These are phyloP conservation scores for Tephrocybe rancida DNA, from an alignment of 768 basidiomycete species.

Conservation along the genomic window DNA sequence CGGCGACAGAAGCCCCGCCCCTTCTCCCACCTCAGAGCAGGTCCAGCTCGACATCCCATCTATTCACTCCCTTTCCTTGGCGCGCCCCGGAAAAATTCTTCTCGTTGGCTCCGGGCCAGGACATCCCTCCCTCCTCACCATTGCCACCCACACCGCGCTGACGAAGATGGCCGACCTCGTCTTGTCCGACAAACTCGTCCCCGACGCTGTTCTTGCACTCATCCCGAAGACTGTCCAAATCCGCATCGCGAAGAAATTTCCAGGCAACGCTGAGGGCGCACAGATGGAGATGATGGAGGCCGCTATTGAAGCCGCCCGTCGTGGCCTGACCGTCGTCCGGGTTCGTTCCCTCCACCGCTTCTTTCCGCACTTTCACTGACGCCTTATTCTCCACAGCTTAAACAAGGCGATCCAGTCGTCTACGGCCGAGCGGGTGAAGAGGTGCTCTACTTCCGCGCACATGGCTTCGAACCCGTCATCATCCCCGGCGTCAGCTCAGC, in stretches of 20 bases:
- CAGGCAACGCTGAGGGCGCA: constrained; percentile 94
- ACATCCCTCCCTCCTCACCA: constrained; percentile 88
- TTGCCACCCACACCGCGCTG: constrained; percentile 81
- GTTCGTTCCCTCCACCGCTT: constrained; percentile 43
- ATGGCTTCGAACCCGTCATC: constrained; percentile 82
- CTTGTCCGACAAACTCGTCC: constrained; percentile 96
- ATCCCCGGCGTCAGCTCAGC: constrained; percentile 92
- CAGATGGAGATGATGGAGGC: constrained; percentile 95
- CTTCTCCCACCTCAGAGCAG: constrained; percentile 15
- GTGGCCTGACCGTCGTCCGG: constrained; percentile 85
- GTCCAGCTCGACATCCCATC: constrained; percentile 18
- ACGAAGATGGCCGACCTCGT: constrained; percentile 84
- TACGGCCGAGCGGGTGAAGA: constrained; percentile 97
- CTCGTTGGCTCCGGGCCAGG: constrained; percentile 96
- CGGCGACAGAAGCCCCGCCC: constrained; percentile 27
- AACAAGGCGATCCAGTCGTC: constrained; percentile 96
- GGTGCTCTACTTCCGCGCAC: constrained; percentile 85
- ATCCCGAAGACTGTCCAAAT: constrained; percentile 76
- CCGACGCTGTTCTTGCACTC: constrained; percentile 80
- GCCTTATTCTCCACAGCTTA: constrained; percentile 59
- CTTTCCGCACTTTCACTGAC: not conserved
- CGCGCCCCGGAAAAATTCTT: constrained; percentile 69
- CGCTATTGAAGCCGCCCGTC: constrained; percentile 79
- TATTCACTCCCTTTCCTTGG: constrained; percentile 35
- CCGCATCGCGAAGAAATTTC: constrained; percentile 95